phyloP scores from a whole-genome alignment of 2,329 filamentous ascomycete species.

The Colletotrichum sp. region DNA sequence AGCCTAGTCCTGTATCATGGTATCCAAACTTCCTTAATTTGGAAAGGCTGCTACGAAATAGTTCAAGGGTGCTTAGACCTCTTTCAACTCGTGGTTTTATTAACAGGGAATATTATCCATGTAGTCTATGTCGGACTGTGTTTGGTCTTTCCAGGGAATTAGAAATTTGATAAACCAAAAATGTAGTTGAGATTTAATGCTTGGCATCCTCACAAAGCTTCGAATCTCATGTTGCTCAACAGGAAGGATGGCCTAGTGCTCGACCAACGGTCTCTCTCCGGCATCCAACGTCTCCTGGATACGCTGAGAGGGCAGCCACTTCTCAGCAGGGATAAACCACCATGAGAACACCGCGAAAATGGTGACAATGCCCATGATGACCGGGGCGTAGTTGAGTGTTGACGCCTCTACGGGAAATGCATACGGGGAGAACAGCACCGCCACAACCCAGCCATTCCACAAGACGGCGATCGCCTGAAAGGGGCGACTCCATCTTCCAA shows the following conservation, averaged over 20 bases:
- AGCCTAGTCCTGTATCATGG: not conserved
- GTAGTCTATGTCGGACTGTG: not conserved
- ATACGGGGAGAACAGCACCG: constrained; percentile 51
- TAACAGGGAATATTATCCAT: not conserved
- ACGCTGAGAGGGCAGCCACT: constrained; percentile 48
- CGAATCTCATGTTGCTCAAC: not conserved
- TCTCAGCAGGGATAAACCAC: constrained; percentile 50
- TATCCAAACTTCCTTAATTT: not conserved
- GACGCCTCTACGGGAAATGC: constrained; percentile 45
- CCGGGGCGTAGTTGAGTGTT: constrained; percentile 53
- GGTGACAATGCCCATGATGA: constrained; percentile 55
- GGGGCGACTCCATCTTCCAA: constrained; percentile 47
- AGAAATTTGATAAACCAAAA: rapidly evolving
- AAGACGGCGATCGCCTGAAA: constrained; percentile 51
- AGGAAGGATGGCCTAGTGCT: not conserved
- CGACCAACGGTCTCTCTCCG: not conserved
- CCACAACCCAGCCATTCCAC: constrained; percentile 56
- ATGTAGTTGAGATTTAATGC: not conserved
- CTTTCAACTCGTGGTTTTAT: not conserved
- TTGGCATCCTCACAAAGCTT: not conserved
- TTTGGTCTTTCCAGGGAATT: not conserved
- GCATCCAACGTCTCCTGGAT: constrained; percentile 41
- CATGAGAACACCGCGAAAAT: constrained; percentile 52
- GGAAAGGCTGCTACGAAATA: not conserved
- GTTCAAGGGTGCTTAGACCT: not conserved